These are phyloP conservation scores for Backusella psychrophila DNA, from an alignment of 192 early-diverging fungal genomes.

Conservation along the genomic window DNA sequence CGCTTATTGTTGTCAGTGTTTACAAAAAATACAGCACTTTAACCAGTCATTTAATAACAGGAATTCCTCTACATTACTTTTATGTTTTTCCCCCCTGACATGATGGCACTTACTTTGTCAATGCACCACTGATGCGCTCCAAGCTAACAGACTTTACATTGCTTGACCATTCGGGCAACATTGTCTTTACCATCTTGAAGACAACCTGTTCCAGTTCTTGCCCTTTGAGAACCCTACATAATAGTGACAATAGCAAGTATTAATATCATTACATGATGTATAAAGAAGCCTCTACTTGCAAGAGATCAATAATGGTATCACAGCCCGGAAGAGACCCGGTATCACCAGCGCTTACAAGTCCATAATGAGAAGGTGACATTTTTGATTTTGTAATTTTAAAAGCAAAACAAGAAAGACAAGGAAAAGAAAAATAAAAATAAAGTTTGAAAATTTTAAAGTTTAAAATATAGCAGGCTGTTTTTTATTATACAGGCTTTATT, in stretches of 20 bases:
- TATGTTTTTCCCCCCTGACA: neutral
- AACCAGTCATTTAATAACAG: neutral
- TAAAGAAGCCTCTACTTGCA: neutral
- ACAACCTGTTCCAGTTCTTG: conserved; percentile 12
- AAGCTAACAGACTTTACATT: conserved; percentile 37
- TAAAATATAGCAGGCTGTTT: neutral
- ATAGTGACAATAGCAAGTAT: neutral
- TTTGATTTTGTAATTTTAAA: neutral
- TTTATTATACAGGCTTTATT: neutral
- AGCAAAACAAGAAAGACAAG: neutral
- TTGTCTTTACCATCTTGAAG: neutral
- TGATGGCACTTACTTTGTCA: conserved; percentile 53
- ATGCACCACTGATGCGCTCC: conserved; percentile 59
- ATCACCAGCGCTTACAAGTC: neutral
- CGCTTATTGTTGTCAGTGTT: conserved; percentile 12
- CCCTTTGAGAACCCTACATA: conserved; percentile 25
- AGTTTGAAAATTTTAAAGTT: neutral
- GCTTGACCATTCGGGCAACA: conserved; percentile 29
- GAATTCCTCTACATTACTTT: neutral
- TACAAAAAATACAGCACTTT: conserved; percentile 29
- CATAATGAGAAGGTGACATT: neutral
- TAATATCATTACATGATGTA: neutral
- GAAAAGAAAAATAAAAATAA: neutral
- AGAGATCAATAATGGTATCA: conserved; percentile 16
- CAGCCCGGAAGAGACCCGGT: conserved; percentile 2